Evolutionary conservation across 2,329 filamentous ascomycete species (phyloP).

Genomic region (Salinomyces thailandicus): DNA sequence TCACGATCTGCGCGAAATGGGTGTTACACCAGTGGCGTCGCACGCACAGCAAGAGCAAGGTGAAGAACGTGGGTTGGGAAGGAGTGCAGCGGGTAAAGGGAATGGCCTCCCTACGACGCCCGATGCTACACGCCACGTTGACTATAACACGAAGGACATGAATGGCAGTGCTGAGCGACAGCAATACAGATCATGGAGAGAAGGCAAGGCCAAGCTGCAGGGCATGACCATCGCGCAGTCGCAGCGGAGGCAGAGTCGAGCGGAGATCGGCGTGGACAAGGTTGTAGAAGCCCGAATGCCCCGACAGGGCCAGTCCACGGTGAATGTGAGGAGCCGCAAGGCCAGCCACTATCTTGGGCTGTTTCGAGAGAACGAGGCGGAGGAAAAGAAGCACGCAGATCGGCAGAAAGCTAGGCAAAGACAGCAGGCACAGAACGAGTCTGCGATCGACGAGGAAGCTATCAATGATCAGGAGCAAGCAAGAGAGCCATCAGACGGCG

Average conservation of each 20-base stretch:
- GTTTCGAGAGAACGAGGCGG: conserved; percentile 52
- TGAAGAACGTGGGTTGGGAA: conserved; percentile 1
- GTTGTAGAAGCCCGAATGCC: conserved; percentile 54
- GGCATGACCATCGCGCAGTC: conserved; percentile 29
- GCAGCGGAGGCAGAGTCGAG: conserved; percentile 23
- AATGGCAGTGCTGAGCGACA: conserved; percentile 32
- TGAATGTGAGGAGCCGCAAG: conserved; percentile 51
- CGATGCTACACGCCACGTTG: conserved; percentile 4
- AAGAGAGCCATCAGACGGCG: conserved; percentile 11
- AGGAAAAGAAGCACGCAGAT: conserved; percentile 42
- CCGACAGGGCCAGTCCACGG: conserved; percentile 42
- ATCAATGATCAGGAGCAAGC: background rate
- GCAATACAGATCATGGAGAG: conserved; percentile 40
- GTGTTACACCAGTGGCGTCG: conserved; percentile 4
- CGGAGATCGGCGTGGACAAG: conserved; percentile 42
- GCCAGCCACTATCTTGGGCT: conserved; percentile 55
- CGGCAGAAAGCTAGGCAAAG: conserved; percentile 30
- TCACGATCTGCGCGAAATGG: conserved; percentile 21
- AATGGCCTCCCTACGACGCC: conserved; percentile 13
- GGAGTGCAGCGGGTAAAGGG: background rate
- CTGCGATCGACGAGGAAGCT: conserved; percentile 2
- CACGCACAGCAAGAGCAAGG: background rate
- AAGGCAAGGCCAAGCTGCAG: conserved; percentile 35
- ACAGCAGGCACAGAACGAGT: background rate
- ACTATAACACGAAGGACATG: conserved; percentile 10